A percentile compares a stretch with the other conserved stretches of the same genome.
Conservation (phyloP, 345 rosid genomes). For the Arabis hirsuta region DNA sequence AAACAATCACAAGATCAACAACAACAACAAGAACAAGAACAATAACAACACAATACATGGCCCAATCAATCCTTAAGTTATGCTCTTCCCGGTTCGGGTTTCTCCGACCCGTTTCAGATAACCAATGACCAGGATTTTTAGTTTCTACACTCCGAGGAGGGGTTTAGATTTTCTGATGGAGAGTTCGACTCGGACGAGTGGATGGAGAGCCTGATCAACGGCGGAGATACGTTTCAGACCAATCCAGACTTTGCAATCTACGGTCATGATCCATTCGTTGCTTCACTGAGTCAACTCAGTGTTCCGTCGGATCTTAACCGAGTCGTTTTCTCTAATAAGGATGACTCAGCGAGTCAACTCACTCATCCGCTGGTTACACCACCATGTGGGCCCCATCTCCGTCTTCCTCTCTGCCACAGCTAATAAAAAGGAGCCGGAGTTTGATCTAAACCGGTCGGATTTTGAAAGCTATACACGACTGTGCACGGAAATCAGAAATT, state of each 20-base stretch:
- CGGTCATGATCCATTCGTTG: constrained; percentile 57
- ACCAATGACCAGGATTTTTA: constrained; percentile 57
- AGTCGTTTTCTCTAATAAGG: no score
- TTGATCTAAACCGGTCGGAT: constrained; percentile 55
- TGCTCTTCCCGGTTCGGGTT: constrained; percentile 48
- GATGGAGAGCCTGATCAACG: constrained; percentile 79
- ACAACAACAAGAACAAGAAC: no score
- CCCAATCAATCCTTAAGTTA: constrained; percentile 39
- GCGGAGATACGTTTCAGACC: constrained; percentile 62
- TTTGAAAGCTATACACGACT: constrained; percentile 61
- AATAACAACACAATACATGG: constrained; percentile 57
- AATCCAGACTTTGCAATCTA: constrained; percentile 60
- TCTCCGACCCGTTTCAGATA: constrained; percentile 69
- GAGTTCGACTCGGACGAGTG: constrained; percentile 91
- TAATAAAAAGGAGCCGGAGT: constrained; percentile 26
- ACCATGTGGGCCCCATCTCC: constrained; percentile 48
- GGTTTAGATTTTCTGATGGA: constrained; percentile 60
- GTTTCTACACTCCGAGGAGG: constrained; percentile 62
- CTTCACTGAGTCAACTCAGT: constrained; percentile 60
- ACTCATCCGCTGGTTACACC: constrained; percentile 33
- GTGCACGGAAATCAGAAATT: constrained; percentile 58
- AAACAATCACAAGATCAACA: constrained; percentile 49
- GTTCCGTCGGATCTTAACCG: constrained; percentile 42
- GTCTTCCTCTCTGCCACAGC: constrained; percentile 22
- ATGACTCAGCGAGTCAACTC: constrained; percentile 25